Base-by-base conservation (phyloP, 2,329 filamentous ascomycete species). In the Aspergillus sp. region DNA sequence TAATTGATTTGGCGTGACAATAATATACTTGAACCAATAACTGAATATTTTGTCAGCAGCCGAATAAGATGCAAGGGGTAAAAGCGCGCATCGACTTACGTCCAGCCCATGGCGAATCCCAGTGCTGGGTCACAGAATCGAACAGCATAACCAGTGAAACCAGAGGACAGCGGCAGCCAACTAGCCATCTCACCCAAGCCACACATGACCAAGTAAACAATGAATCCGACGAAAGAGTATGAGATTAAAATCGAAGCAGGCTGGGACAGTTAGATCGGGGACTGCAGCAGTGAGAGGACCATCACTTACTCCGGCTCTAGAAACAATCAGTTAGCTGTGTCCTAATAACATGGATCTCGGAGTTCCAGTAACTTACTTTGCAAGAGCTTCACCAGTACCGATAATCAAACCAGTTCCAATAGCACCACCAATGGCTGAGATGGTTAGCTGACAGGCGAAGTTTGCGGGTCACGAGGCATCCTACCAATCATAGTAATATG, bases 141-240 rank as follows among this genome's bases (percentile, higher is more conserved):
- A 47, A 82, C 78, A 26, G 88, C 86, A 60, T 90, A 93, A 57
- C 86, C 86, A 48, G 86, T 86, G 67, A 93, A 94, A 54, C 88
- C 88, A 61, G 85, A 81, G 43, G 81, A 79, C 57, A 90, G 75
- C 40, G 88, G 88, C 30, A 93, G 67, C 85, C 86, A 93, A 41
- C 87, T 79, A 7, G 87, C 86, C 86, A 93, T 93, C 66, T 91
- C 87, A 50, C 87, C 88, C 4, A 93, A 79, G 44, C 80, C 83
- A 45, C 82, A 83, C 86, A 93, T 90, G 54, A 93, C 87, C 34
- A 89, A 70, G 66, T 83, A 93, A 52, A 91, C 88, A 47, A 93
- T 59, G 39, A 71, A 68, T 37, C 70, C 70, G 36, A 72, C 67
- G 42, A 68, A 58, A 5, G 65, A 54, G 52, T 72, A 73, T 5